Evolutionary conservation across 306 rosid genomes (phyloP).

Genomic region (Ammopiptanthus mongolicus): DNA sequence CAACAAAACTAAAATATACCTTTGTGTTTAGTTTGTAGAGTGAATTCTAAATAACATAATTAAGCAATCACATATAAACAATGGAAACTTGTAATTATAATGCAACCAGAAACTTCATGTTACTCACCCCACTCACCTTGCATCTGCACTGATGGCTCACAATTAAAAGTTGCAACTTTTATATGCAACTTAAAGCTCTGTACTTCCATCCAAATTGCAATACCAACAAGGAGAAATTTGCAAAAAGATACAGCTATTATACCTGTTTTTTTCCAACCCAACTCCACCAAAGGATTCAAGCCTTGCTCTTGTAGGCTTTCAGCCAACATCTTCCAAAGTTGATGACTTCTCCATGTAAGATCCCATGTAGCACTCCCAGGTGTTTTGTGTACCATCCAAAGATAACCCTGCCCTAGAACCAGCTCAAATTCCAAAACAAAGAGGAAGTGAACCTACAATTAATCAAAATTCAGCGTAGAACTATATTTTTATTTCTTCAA

Average conservation of each 20-base stretch:
- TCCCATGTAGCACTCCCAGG: slow-evolving; percentile 74
- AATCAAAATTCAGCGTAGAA: slow-evolving; percentile 16
- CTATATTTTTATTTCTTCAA: background rate
- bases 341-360: slow-evolving; percentile 62
- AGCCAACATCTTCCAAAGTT: slow-evolving; percentile 62
- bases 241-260: background rate
- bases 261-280: slow-evolving; percentile 92
- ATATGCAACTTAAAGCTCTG: background rate
- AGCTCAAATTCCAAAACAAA: slow-evolving; percentile 32
- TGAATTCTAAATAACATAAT: background rate
- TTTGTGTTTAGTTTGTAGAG: background rate
- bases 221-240: background rate
- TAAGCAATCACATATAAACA: background rate
- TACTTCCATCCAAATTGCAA: background rate
- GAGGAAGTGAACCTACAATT: slow-evolving; percentile 13
- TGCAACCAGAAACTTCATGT: background rate
- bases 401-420: slow-evolving; percentile 84
- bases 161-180: background rate
- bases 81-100: background rate
- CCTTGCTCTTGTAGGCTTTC: slow-evolving; percentile 57
- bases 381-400: slow-evolving; percentile 77
- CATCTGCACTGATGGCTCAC: background rate
- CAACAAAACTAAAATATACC: background rate
- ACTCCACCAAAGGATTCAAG: slow-evolving; percentile 51
- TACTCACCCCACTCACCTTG: background rate